Percentiles rank a stretch among this genome's conserved stretches.
phyloP scores from a whole-genome alignment of 73 alveolate species.

The Paramecium tetraurelia region DNA sequence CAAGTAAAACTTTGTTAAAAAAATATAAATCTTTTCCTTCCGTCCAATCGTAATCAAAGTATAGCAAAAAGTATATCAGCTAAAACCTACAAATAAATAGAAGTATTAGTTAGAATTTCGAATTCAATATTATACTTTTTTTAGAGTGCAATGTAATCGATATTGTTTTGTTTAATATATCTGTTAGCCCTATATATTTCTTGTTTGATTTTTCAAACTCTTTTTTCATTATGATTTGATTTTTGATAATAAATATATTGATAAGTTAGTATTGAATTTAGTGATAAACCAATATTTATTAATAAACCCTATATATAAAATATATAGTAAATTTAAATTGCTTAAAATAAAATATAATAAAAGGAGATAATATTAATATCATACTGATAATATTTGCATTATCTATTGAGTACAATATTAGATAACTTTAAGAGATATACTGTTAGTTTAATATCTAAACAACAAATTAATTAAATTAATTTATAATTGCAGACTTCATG shows the following conservation, averaged over 20 bases:
- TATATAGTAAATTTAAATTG: too few species aligned
- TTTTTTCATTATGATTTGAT: neutral
- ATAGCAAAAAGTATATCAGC: neutral
- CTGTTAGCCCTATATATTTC: neutral
- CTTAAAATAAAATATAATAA: too few species aligned
- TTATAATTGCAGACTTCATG: too few species aligned
- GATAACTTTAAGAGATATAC: too few species aligned
- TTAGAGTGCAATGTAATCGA: neutral
- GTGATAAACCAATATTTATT: neutral
- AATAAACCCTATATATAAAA: too few species aligned
- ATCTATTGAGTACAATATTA: too few species aligned
- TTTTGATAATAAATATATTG: neutral
- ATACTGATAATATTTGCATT: too few species aligned
- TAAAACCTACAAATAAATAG: neutral
- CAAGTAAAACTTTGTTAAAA: neutral
- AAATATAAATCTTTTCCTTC: neutral
- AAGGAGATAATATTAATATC: too few species aligned
- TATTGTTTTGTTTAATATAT: neutral
- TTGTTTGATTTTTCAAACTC: neutral
- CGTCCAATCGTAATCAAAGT: neutral
- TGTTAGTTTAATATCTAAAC: too few species aligned
- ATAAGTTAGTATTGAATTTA: too few species aligned
- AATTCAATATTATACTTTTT: neutral
- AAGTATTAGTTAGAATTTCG: neutral
- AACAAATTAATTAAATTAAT: too few species aligned